Conservation (phyloP, 805 yeast species). For the Yarrowia divulgata region DNA sequence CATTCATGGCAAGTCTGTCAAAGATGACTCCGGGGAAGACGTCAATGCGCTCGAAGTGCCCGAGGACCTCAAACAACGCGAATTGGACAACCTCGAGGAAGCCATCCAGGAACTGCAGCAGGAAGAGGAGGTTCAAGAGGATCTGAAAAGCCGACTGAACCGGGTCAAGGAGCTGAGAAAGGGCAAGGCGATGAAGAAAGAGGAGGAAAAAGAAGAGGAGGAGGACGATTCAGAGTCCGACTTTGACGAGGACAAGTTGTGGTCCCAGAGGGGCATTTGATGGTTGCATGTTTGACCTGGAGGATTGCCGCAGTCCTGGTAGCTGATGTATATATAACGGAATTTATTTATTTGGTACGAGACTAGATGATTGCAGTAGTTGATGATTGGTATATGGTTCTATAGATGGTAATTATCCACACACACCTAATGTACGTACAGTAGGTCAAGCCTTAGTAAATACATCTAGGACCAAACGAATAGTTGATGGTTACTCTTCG, state of each 20-base stretch:
- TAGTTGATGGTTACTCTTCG: too few relatives aligned
- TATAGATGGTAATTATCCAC: too few relatives aligned
- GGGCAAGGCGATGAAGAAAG: not conserved
- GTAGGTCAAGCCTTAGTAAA: too few relatives aligned
- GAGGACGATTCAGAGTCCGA: slow-evolving; percentile 4
- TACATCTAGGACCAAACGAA: too few relatives aligned
- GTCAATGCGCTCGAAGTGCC: slow-evolving; percentile 8
- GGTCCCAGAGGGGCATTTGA: slow-evolving; percentile 23
- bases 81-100: slow-evolving; percentile 9
- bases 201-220: not conserved
- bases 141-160: slow-evolving; percentile 3
- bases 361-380: too few relatives aligned
- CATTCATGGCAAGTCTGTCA: slow-evolving; percentile 14
- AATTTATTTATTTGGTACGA: not conserved
- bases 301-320: too few relatives aligned
- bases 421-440: too few relatives aligned
- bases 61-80: slow-evolving; percentile 20
- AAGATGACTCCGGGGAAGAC: not conserved
- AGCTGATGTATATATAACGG: not conserved
- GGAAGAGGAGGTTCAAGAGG: slow-evolving; percentile 20
- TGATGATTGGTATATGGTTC: too few relatives aligned
- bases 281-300: not conserved
- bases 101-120: slow-evolving; percentile 24
- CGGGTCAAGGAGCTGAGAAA: slow-evolving; percentile 8
- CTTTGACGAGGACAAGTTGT: slow-evolving; percentile 25